Conservation (phyloP, 805 yeast species). For the Aciculoconidium aculeatum region DNA sequence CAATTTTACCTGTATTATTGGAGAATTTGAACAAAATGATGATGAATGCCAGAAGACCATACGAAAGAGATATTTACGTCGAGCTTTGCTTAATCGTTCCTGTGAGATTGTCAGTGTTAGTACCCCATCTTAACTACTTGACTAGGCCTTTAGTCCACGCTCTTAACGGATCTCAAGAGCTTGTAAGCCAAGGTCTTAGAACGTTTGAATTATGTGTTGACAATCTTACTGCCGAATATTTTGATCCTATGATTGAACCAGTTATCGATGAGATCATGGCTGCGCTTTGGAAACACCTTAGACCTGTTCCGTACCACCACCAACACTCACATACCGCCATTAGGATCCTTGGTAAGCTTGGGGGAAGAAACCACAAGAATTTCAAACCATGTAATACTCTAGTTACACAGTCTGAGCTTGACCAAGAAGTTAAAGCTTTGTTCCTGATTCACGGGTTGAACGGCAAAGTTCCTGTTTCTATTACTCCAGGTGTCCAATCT, state of each 20-base stretch:
- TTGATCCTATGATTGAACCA: slow-evolving; percentile 96
- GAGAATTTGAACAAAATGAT: slow-evolving; percentile 83
- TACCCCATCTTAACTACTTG: slow-evolving; percentile 82
- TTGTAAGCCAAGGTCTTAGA: slow-evolving; percentile 89
- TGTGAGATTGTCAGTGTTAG: slow-evolving; percentile 85
- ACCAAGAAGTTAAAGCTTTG: slow-evolving; percentile 64
- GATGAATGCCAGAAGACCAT: slow-evolving; percentile 76
- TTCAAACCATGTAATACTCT: slow-evolving; percentile 71
- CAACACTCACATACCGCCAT: slow-evolving; percentile 94
- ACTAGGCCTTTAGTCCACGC: slow-evolving; percentile 92
- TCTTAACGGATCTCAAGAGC: slow-evolving; percentile 81
- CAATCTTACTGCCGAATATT: slow-evolving; percentile 90
- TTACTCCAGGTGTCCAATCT: slow-evolving; percentile 77
- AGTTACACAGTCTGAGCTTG: slow-evolving; percentile 45
- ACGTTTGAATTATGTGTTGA: slow-evolving; percentile 95
- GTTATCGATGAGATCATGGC: slow-evolving; percentile 92
- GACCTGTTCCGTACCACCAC: slow-evolving; percentile 91
- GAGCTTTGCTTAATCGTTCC: slow-evolving; percentile 95
- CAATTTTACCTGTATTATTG: slow-evolving; percentile 77
- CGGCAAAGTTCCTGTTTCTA: slow-evolving; percentile 56
- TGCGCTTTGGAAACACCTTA: slow-evolving; percentile 84
- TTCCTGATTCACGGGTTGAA: slow-evolving; percentile 67
- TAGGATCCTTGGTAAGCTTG: slow-evolving; percentile 87
- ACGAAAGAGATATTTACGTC: slow-evolving; percentile 89
- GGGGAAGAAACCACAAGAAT: slow-evolving; percentile 90